These are phyloP conservation scores for Raphanus raphanistrum DNA, from an alignment of 345 rosid species.

Conservation along the genomic window DNA sequence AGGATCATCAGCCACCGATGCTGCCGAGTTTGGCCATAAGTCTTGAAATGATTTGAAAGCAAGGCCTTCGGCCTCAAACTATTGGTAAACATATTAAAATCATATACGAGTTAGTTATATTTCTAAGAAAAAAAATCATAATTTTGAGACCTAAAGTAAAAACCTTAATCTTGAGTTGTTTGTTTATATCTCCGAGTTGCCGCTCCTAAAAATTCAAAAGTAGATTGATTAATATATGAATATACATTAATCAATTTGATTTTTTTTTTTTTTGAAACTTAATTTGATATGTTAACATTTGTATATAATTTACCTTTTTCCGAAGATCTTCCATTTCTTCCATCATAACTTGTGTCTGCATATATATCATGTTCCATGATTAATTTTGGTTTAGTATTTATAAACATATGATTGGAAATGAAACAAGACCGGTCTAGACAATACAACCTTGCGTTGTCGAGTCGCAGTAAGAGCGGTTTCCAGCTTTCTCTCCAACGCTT, in stretches of 20 bases:
- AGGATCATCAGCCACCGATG: conserved; percentile 13
- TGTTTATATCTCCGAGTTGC: conserved; percentile 85
- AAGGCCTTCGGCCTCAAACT: conserved; percentile 74
- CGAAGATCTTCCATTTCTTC: conserved; percentile 89
- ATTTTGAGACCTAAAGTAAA: background rate
- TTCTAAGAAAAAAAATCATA: background rate
- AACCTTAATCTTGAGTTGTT: conserved; percentile 79
- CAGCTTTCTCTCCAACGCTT: conserved; percentile 76
- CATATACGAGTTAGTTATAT: background rate
- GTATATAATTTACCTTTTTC: conserved; percentile 52
- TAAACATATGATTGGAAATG: conserved; percentile 7
- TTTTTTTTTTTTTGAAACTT: too few species aligned
- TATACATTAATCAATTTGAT: background rate
- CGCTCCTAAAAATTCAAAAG: conserved; percentile 58
- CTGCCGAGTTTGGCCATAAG: conserved; percentile 51
- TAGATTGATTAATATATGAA: background rate
- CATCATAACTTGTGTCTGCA: conserved; percentile 68
- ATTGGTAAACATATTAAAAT: conserved; percentile 1
- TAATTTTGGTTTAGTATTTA: background rate
- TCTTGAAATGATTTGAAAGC: conserved; percentile 55
- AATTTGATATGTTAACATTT: background rate
- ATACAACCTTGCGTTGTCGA: conserved; percentile 72
- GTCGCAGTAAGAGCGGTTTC: conserved; percentile 73
- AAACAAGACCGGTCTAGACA: conserved; percentile 12
- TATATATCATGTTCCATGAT: conserved; percentile 8